Evolutionary conservation across 495 filamentous ascomycete species (phyloP).

Genomic region (Cercophora scortea): DNA sequence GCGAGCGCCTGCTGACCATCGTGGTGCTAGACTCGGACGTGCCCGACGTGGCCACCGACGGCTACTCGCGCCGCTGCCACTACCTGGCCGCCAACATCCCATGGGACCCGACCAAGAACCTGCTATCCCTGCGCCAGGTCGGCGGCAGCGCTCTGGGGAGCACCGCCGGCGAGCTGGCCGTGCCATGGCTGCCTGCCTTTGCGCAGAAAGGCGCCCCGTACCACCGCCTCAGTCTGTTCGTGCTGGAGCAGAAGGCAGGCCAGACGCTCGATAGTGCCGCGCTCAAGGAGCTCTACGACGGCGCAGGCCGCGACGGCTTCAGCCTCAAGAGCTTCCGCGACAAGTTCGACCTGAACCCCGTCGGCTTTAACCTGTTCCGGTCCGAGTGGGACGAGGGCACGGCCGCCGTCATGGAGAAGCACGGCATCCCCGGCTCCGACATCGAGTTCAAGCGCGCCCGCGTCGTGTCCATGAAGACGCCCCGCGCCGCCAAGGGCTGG

Average conservation of each 20-base stretch:
- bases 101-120: constrained; percentile 39
- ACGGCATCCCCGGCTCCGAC: constrained; percentile 66
- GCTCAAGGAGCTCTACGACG: constrained; percentile 44
- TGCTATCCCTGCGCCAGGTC: constrained; percentile 38
- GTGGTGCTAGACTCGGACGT: constrained; percentile 88
- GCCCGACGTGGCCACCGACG: constrained; percentile 67
- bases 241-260: constrained; percentile 68
- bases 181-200: constrained; percentile 77
- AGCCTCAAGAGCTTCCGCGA: constrained; percentile 63
- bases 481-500: constrained; percentile 45
- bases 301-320: constrained; percentile 52
- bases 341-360: constrained; percentile 58
- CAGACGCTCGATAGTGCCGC: constrained; percentile 50
- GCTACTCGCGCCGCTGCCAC: constrained; percentile 73
- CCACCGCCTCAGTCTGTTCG: constrained; percentile 76
- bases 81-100: constrained; percentile 65
- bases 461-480: constrained; percentile 42
- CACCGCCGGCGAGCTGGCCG: constrained; percentile 47
- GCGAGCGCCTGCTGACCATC: constrained; percentile 72
- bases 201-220: constrained; percentile 88
- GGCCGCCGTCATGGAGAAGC: constrained; percentile 72
- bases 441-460: constrained; percentile 75
- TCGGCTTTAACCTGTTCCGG: constrained; percentile 83
- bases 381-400: constrained; percentile 83
- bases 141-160: constrained; percentile 6